phyloP scores from a whole-genome alignment of 495 filamentous ascomycete genomes.

The Daldinia bambusicola region DNA sequence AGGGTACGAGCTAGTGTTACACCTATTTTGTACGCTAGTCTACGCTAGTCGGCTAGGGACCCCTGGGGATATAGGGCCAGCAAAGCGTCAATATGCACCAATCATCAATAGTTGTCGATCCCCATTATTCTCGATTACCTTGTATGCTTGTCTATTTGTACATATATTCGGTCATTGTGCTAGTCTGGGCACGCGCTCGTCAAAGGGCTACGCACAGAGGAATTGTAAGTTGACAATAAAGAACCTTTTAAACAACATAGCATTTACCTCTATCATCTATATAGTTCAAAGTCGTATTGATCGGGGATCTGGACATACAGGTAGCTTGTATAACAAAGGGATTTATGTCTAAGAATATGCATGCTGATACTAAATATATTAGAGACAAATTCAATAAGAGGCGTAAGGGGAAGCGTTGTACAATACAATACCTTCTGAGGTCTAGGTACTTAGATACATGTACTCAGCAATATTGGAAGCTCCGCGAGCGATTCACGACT shows the following conservation, averaged over 20 bases:
- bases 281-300: neutral
- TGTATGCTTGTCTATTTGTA: conserved; percentile 1
- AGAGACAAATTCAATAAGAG: conserved; percentile 15
- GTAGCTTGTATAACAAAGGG: neutral
- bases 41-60: conserved; percentile 27
- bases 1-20: conserved; percentile 35
- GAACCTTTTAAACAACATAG: neutral
- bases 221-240: neutral
- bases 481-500: neutral
- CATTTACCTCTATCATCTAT: neutral
- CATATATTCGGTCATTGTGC: conserved; percentile 9
- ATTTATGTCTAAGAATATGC: neutral
- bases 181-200: conserved; percentile 3
- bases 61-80: conserved; percentile 20
- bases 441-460: neutral
- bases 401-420: conserved; percentile 1
- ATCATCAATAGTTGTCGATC: conserved; percentile 25
- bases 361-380: conserved; percentile 12
- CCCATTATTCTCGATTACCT: conserved; percentile 22
- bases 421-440: conserved; percentile 6
- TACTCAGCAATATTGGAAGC: conserved; percentile 1
- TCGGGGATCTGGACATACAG: neutral
- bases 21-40: conserved; percentile 35
- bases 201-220: conserved; percentile 6
- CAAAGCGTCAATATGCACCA: conserved; percentile 37